These are phyloP conservation scores for Forsythia viridissima DNA, from an alignment of 257 asterid species.

Conservation along the genomic window DNA sequence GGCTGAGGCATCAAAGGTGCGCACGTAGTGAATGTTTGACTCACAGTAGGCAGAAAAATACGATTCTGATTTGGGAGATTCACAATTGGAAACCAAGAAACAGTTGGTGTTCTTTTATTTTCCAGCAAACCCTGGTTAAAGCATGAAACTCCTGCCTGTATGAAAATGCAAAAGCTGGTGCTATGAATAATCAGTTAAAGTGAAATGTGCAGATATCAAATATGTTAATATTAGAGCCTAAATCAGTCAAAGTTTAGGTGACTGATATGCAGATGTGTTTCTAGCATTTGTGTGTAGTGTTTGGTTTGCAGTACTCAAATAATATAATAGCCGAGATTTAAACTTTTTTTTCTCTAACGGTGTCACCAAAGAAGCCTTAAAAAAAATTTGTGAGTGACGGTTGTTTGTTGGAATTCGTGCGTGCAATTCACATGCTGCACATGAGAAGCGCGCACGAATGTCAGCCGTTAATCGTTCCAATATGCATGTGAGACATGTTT, in stretches of 20 bases:
- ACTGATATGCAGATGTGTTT: too few species aligned
- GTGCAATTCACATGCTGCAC: neutral
- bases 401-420: neutral
- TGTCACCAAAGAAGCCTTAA: neutral
- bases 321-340: too few species aligned
- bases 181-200: neutral
- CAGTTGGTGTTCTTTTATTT: conserved; percentile 3
- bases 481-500: too few species aligned
- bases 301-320: too few species aligned
- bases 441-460: neutral
- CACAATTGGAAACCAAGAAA: conserved; percentile 24
- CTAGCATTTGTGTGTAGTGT: too few species aligned
- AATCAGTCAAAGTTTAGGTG: too few species aligned
- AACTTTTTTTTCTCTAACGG: neutral
- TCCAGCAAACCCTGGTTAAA: conserved; percentile 13
- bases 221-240: too few species aligned
- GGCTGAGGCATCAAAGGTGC: conserved; percentile 11
- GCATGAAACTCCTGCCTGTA: conserved; percentile 21
- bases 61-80: neutral
- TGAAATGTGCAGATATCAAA: neutral
- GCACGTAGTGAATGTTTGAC: neutral
- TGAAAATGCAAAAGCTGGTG: neutral
- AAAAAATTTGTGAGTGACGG: too few species aligned
- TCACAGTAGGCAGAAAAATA: neutral
- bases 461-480: neutral